Conservation (phyloP, 306 rosid species). For the Acmispon strigosus region DNA sequence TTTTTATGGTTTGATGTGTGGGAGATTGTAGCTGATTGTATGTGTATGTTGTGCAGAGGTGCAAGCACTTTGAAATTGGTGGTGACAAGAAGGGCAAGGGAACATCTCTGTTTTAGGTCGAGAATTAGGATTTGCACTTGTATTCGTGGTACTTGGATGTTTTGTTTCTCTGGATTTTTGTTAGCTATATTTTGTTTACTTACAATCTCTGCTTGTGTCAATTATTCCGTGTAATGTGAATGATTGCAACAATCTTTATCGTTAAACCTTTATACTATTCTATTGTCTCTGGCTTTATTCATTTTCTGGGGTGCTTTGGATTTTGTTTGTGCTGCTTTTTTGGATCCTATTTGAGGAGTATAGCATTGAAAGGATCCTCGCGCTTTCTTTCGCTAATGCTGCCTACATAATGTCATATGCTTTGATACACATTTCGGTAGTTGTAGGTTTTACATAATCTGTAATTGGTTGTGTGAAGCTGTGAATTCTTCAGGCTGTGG, state of each 20-base stretch:
- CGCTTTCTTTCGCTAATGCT: no score
- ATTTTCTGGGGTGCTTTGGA: not conserved
- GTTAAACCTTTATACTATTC: not conserved
- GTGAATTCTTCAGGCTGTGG: not conserved
- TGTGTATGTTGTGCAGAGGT: constrained; percentile 38
- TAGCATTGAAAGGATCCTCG: no score
- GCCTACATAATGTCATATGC: not conserved
- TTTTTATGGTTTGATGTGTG: not conserved
- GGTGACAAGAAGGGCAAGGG: constrained; percentile 62
- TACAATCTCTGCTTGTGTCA: not conserved
- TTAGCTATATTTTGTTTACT: constrained; percentile 6
- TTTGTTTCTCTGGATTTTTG: constrained; percentile 27
- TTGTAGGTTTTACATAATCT: not conserved
- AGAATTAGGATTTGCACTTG: constrained; percentile 11
- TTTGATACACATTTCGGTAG: not conserved
- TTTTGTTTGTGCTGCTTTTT: no score
- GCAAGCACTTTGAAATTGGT: constrained; percentile 60
- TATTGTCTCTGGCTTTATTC: not conserved
- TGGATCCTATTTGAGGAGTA: no score
- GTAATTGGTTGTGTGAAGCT: no score
- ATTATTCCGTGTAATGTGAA: not conserved
- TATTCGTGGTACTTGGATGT: not conserved
- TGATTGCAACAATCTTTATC: not conserved
- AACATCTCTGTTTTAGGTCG: constrained; percentile 42
- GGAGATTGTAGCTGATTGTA: not conserved